Percentiles rank a stretch among this genome's conserved stretches.
These are phyloP conservation scores for Sporothrix curviconia DNA, from an alignment of 2,329 filamentous ascomycete species.

Conservation along the genomic window DNA sequence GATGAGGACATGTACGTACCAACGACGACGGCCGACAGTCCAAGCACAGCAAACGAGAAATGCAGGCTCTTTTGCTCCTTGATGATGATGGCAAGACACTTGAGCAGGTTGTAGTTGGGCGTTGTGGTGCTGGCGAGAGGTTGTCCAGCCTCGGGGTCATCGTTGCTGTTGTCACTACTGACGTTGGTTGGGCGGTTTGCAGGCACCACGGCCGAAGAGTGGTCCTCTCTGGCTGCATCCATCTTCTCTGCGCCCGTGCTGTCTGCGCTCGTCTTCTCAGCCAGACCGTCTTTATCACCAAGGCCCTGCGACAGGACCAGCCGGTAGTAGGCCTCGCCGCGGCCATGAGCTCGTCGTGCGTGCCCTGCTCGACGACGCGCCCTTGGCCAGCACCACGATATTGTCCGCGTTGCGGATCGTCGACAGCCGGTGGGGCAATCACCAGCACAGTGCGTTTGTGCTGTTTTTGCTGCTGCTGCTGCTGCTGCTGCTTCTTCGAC, in stretches of 20 bases:
- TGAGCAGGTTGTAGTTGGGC: conserved; percentile 5
- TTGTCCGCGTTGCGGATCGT: conserved; percentile 72
- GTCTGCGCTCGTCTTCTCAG: too few species aligned
- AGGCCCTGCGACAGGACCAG: conserved; percentile 60
- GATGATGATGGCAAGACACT: conserved; percentile 7
- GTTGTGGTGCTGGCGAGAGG: background rate
- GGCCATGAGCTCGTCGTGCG: conserved; percentile 63
- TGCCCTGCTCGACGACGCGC: conserved; percentile 68
- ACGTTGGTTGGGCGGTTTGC: conserved; percentile 73
- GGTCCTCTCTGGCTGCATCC: too few species aligned
- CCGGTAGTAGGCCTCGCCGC: conserved; percentile 54
- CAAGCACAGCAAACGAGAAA: conserved; percentile 5
- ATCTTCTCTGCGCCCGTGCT: too few species aligned
- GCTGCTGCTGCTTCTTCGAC: too few species aligned
- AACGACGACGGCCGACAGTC: conserved; percentile 15
- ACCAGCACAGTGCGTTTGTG: conserved; percentile 28
- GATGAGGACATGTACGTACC: conserved; percentile 18
- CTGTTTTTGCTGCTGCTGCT: too few species aligned
- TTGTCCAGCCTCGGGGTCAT: background rate
- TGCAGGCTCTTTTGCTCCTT: conserved; percentile 1
- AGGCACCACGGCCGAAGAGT: conserved; percentile 46
- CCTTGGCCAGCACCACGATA: conserved; percentile 70
- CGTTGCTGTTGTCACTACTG: background rate
- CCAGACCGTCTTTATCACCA: too few species aligned
- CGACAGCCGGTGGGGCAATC: conserved; percentile 46